Base-by-base conservation (phyloP, 2,329 filamentous ascomycete genomes). In the Lachnellula suecica region DNA sequence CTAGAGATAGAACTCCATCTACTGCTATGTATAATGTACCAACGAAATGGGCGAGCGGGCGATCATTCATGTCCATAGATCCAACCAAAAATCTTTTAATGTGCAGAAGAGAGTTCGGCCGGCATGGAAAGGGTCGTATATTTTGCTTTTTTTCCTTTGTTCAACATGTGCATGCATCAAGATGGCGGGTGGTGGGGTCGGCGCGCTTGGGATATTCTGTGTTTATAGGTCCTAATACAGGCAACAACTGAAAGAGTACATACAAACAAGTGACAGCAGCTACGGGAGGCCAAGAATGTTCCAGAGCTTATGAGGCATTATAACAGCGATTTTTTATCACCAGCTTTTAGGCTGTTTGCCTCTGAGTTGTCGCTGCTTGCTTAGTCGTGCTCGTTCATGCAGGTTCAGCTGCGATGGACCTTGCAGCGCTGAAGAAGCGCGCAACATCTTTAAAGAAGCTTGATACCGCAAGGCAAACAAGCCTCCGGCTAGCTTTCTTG, bases 21-120 rank as follows among this genome's bases (percentile, higher is more conserved):
- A 45, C 44, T 59, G 61, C 55, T 62, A 52, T 63, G 59, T 61
- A 62, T 56, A 59, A 61, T 63, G 51, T 61, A 59, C 45, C 40
- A 37, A 40, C 27, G 51, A 50, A 50, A 54, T 38, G 35, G 46
- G 31, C 45, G 27, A 47, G 48, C 44, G 38, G 44, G 34, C 43
- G 56, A 35, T 46, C 43, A 46, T 50, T 4, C 11, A 9, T 1
- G 20, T 11, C 4, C 23, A 20, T 13, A 42, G 22, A 13, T 25
- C 17, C 47, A 58, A 55, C 56, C 48, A 59, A 51, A 13, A 47
- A 43, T 47, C 42, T 47, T 45, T 52, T 60, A 59, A 60, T 60
- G 54, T 53, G 44, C 43, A 47, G n/a, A n/a, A n/a, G n/a, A n/a
- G n/a, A n/a, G n/a, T n/a, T n/a, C n/a, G n/a, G n/a, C n/a, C n/a